Evolutionary conservation across 176 grass and related monocot genomes (phyloP).

Genomic region (Eragrostis curvula): DNA sequence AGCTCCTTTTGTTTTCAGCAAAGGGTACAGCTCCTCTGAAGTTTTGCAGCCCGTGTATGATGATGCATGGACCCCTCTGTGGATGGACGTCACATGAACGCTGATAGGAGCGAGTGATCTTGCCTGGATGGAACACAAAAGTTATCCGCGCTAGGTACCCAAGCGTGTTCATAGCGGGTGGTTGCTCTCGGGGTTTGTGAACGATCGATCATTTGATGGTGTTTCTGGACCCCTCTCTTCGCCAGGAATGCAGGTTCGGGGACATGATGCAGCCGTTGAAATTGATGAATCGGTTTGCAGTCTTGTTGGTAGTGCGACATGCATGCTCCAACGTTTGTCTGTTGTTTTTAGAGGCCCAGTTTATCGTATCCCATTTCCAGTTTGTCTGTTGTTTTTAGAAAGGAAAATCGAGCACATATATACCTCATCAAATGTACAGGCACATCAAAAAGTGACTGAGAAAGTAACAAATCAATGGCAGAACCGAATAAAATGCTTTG

Average conservation of each 20-base stretch:
- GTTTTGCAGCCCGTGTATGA: slow-evolving; percentile 24
- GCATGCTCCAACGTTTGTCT: slow-evolving; percentile 9
- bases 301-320: neutral
- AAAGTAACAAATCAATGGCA: no score
- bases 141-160: neutral
- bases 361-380: neutral
- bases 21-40: neutral
- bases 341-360: neutral
- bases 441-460: no score
- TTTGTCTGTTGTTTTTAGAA: neutral
- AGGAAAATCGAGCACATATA: neutral
- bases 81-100: slow-evolving; percentile 24
- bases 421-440: no score
- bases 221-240: neutral
- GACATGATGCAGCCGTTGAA: slow-evolving; percentile 31
- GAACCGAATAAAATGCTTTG: neutral
- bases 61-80: slow-evolving; percentile 13
- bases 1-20: neutral
- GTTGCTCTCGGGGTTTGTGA: neutral
- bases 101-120: neutral
- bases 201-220: neutral
- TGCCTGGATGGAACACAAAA: slow-evolving; percentile 23
- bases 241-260: neutral
- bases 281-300: neutral
- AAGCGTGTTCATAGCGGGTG: neutral